A percentile compares a stretch with the other conserved stretches of the same genome.
Evolutionary conservation across 2,329 filamentous ascomycete species (phyloP).

Genomic region (Arachnomyces sp.): DNA sequence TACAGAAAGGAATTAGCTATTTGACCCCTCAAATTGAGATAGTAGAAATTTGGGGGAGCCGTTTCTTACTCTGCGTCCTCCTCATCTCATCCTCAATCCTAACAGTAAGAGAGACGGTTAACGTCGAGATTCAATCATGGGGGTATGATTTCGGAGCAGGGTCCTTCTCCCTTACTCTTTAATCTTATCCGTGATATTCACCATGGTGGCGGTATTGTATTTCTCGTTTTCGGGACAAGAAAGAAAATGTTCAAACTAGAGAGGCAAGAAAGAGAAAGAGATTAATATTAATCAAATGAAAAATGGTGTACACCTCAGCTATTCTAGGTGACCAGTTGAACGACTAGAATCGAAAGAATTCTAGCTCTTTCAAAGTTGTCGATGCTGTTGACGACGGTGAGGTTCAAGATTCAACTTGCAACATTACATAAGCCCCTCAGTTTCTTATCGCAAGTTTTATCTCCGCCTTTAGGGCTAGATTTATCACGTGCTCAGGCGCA

Average conservation of each 20-base stretch:
- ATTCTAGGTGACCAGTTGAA: no score
- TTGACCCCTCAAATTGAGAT: slow-evolving; percentile 16
- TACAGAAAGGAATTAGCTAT: slow-evolving; percentile 36
- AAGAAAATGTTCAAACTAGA: slow-evolving; percentile 2
- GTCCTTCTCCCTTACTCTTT: slow-evolving; percentile 65
- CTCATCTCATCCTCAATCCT: slow-evolving; percentile 99
- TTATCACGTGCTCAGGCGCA: no score
- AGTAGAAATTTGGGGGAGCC: slow-evolving; percentile 8
- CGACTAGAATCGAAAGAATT: no score
- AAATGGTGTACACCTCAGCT: no score
- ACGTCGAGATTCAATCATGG: slow-evolving; percentile 3
- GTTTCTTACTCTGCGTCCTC: slow-evolving; percentile 81
- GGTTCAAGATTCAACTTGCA: no score
- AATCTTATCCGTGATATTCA: slow-evolving; percentile 99
- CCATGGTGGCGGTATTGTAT: slow-evolving; percentile 54
- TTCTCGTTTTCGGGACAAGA: slow-evolving; percentile 10
- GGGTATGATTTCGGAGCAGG: background rate
- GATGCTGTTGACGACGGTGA: no score
- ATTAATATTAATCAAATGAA: no score
- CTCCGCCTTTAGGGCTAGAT: no score
- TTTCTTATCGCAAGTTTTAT: no score
- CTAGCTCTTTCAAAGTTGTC: no score
- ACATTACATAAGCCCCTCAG: no score
- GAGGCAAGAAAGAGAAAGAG: slow-evolving; percentile 1
- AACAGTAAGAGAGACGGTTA: slow-evolving; percentile 4